Evolutionary conservation across 768 basidiomycete genomes (phyloP), one percentile per base, ranked within the genome.

Genomic region (Lactarius vividus): DNA sequence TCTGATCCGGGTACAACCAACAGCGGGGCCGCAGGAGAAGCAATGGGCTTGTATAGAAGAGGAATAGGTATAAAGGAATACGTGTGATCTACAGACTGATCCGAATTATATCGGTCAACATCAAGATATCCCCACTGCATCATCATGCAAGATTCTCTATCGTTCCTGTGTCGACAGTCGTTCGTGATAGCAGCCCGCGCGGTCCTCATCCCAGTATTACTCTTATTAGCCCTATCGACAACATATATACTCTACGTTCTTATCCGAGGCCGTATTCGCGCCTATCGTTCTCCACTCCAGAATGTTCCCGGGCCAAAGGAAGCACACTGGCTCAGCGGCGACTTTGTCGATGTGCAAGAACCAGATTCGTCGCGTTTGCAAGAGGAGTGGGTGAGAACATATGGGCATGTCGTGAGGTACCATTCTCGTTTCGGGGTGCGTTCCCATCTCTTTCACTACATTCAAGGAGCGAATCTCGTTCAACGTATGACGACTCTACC

Each of bases 381-480:
- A n/a, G 67, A 70, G 42, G 62, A 59, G n/a, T 70, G 69, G 69
- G 40, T 69, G 10, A 31, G 13, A 28, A 54, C 53, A 35, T 65
- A 70, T 53, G 69, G 69, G 9, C 62, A 61, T 53, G 60, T 63
- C n/a, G 1, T 65, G 2, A 56, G 33, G 63, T 70, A 28, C 55
- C 4, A 57, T 33, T 20, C 37, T 33, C 0, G 10, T 23, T 42
- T 70, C 9, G 58, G 54, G 35, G 69, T 70, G 10, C 59, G 68
- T 57, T 55, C 37, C 11, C 3, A 26, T 15, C 20, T 11, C 39
- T 5, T 28, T n/a, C 15, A 4, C 29, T 16, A 2, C 18, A 20
- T 13, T n/a, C 7, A 31, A 31, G 31, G 31, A 31, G 31, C 31
- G 26, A 8, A 18, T 57, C 29, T 20, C 54, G 29, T 49, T 49